Evolutionary conservation across 2,329 filamentous ascomycete genomes (phyloP), one percentile per base, ranked within the genome.

Genomic region (Xylaria sp.): DNA sequence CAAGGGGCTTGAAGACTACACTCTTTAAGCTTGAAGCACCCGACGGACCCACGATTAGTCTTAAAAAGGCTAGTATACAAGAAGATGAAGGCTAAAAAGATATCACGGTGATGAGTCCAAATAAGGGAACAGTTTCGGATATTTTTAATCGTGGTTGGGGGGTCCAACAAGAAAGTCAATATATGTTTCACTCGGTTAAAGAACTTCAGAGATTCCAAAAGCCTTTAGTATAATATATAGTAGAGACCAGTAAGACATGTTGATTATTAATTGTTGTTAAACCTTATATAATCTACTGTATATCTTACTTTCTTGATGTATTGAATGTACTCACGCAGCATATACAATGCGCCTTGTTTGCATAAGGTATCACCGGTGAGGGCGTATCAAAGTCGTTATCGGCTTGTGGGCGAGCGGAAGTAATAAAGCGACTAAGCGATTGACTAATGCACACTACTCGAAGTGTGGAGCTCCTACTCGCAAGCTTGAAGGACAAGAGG

Each of bases 371-470:
- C 15, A n/a, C 15, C 41, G 18, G 20, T 28, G 20, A 25, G n/a
- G 28, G 10, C 18, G n/a, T 39, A 41, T 54, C 50, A 56, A 12
- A 50, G 18, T 50, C 8, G 28, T 34, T 25, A 20, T 66, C 58
- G 67, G 67, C 34, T 61, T 69, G 63, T 69, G 66, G 66, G 66
- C 58, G 66, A 65, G 52, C 62, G 66, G 66, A 69, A 58, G 50
- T 23, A 41, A 51, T 39, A 46, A 39, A 55, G 46, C 32, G 54
- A n/a, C 41, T 15, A 62, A 54, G 44, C 41, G 62, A 58, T 62
- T 62, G 62, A 56, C 62, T 69, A 69, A 68, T 55, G 56, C 50
- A 34, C 41, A 23, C 39, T 58, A 60, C 20, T 28, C 65, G 15
- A 5, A 28, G n/a, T 44, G 66, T 61, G 51, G 67, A 20, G 46